A percentile compares a stretch with the other conserved stretches of the same genome.
These are phyloP conservation scores for Cucurbitaria berberidis DNA, from an alignment of 2,329 filamentous ascomycete species.

Conservation along the genomic window DNA sequence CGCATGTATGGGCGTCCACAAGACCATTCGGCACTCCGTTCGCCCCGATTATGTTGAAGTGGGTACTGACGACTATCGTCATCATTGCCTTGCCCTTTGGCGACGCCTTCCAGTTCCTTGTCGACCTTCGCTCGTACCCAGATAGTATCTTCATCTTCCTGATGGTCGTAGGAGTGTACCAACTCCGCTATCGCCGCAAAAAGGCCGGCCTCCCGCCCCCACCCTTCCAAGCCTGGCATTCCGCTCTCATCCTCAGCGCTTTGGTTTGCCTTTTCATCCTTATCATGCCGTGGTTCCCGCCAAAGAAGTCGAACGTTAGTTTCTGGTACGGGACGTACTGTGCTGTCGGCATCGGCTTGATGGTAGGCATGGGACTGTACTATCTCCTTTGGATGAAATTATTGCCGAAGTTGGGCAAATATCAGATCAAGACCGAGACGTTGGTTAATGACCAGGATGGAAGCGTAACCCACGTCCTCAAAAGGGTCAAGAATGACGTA, in stretches of 20 bases:
- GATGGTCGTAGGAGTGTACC: conserved; percentile 36
- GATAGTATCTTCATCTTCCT: conserved; percentile 33
- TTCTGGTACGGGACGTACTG: conserved; percentile 78
- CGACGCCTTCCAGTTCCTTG: conserved; percentile 69
- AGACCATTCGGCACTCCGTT: conserved; percentile 68
- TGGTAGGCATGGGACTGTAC: conserved; percentile 28
- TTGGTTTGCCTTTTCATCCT: conserved; percentile 54
- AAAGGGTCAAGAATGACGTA: conserved; percentile 30
- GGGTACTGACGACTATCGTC: conserved; percentile 34
- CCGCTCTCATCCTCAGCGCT: conserved; percentile 32
- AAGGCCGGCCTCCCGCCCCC: conserved; percentile 32
- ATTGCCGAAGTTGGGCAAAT: conserved; percentile 29
- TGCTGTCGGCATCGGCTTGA: conserved; percentile 63
- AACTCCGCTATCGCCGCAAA: conserved; percentile 31
- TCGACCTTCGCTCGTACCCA: conserved; percentile 45
- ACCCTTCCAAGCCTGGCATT: conserved; percentile 31
- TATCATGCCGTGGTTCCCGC: conserved; percentile 75
- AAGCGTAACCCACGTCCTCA: conserved; percentile 33
- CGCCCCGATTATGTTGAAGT: conserved; percentile 59
- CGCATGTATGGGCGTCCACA: conserved; percentile 66
- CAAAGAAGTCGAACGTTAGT: conserved; percentile 66
- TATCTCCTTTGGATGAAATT: conserved; percentile 39
- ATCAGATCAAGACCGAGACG: conserved; percentile 35
- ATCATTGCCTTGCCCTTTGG: conserved; percentile 60
- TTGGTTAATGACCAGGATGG: conserved; percentile 34